phyloP scores from a whole-genome alignment of 345 rosid species.

The Citrus glauca region DNA sequence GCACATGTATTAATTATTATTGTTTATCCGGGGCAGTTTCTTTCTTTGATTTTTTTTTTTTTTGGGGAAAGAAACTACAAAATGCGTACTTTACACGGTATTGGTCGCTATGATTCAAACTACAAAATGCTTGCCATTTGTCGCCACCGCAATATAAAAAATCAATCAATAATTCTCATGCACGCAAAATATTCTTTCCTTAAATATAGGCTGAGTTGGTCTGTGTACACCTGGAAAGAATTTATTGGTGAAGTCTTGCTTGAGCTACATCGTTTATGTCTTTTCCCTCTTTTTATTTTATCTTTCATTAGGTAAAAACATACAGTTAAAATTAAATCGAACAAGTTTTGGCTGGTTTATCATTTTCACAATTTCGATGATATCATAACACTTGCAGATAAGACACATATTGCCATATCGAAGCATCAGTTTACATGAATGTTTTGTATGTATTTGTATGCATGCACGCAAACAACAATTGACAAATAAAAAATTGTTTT shows the following conservation, averaged over 20 bases:
- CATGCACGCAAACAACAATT: neutral
- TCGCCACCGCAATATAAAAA: neutral
- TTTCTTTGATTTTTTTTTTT: rapidly evolving
- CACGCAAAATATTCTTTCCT: neutral
- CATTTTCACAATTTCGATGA: no score
- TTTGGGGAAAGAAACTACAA: no score
- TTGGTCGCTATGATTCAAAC: neutral
- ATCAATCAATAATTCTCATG: neutral
- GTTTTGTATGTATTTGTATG: neutral
- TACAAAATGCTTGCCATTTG: neutral
- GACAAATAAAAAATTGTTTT: neutral
- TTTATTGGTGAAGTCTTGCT: neutral
- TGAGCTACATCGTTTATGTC: neutral
- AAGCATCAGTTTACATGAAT: neutral
- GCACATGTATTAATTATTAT: neutral
- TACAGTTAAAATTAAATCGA: no score
- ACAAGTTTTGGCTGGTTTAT: no score
- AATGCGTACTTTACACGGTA: neutral
- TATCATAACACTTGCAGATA: neutral
- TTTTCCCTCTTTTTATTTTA: neutral
- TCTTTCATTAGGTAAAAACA: no score
- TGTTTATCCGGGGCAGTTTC: neutral
- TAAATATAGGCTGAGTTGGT: neutral
- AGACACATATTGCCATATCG: neutral
- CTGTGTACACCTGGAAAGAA: neutral